Percentiles rank a stretch among this genome's conserved stretches.
Conservation (phyloP, 164 flowering plant genomes). For the Umbellularia californica region DNA sequence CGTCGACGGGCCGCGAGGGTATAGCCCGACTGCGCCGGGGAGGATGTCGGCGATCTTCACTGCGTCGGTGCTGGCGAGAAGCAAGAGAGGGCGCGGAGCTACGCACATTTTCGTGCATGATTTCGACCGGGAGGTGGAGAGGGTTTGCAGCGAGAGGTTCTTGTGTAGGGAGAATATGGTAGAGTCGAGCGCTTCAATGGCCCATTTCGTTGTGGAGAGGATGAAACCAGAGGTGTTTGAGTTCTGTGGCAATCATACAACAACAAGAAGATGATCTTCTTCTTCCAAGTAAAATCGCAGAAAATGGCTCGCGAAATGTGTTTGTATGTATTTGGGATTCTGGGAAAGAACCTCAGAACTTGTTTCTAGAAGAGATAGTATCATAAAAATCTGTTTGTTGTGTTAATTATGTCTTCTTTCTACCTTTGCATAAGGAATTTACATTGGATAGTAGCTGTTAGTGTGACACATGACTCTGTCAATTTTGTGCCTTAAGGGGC, state of each 20-base stretch:
- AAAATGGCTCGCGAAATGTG: too few relatives aligned
- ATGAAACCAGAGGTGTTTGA: slow-evolving; percentile 38
- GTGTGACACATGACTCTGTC: too few relatives aligned
- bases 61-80: slow-evolving; percentile 81
- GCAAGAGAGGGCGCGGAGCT: slow-evolving; percentile 51
- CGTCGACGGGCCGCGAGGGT: slow-evolving; percentile 89
- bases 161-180: slow-evolving; percentile 76
- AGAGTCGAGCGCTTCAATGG: slow-evolving; percentile 48
- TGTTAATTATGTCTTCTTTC: too few relatives aligned
- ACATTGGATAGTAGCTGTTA: too few relatives aligned
- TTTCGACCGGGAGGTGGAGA: slow-evolving; percentile 56
- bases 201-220: slow-evolving; percentile 66
- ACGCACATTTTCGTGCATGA: slow-evolving; percentile 90
- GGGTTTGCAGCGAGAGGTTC: slow-evolving; percentile 57
- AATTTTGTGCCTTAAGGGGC: too few relatives aligned
- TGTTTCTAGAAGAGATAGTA: too few relatives aligned
- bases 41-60: slow-evolving; percentile 88
- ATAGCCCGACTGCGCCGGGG: slow-evolving; percentile 71
- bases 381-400: too few relatives aligned
- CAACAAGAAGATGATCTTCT: slow-evolving; percentile 15
- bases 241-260: slow-evolving; percentile 40
- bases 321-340: too few relatives aligned
- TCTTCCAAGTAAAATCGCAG: background rate
- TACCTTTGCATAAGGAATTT: too few relatives aligned
- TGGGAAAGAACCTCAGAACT: too few relatives aligned